These are phyloP conservation scores for Lavandula angustifolia DNA, from an alignment of 257 asterid genomes.

Conservation along the genomic window DNA sequence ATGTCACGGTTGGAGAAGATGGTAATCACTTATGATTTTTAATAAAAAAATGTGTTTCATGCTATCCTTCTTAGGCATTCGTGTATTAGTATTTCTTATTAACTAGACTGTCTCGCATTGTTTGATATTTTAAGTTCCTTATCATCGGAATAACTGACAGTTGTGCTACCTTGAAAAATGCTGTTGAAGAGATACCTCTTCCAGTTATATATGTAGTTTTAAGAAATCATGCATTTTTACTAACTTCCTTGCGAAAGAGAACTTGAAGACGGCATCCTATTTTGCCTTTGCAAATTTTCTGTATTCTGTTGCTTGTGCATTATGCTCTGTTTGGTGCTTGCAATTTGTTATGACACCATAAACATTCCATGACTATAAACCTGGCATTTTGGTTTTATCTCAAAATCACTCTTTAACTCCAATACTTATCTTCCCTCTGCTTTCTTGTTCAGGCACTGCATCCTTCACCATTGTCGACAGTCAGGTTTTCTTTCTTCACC, in stretches of 20 bases:
- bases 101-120: not conserved
- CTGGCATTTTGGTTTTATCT: not conserved
- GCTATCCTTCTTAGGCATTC: not conserved
- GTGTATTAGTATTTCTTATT: not conserved
- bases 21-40: slow-evolving; percentile 45
- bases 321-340: slow-evolving; percentile 1
- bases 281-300: not conserved
- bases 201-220: not conserved
- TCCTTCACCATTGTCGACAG: slow-evolving; percentile 64
- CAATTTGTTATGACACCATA: not conserved
- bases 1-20: slow-evolving; percentile 74
- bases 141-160: not conserved
- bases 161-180: slow-evolving; percentile 7
- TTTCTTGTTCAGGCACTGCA: slow-evolving; percentile 61
- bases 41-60: not conserved
- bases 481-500: slow-evolving; percentile 48
- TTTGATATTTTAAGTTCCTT: not conserved
- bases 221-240: not conserved
- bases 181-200: not conserved
- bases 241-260: not conserved
- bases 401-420: slow-evolving; percentile 12
- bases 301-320: not conserved
- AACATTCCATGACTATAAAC: not conserved
- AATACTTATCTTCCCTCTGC: not conserved
- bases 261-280: not conserved